These are phyloP conservation scores for Rhytidhysteron rufulum DNA, from an alignment of 2,329 filamentous ascomycete species.

Conservation along the genomic window DNA sequence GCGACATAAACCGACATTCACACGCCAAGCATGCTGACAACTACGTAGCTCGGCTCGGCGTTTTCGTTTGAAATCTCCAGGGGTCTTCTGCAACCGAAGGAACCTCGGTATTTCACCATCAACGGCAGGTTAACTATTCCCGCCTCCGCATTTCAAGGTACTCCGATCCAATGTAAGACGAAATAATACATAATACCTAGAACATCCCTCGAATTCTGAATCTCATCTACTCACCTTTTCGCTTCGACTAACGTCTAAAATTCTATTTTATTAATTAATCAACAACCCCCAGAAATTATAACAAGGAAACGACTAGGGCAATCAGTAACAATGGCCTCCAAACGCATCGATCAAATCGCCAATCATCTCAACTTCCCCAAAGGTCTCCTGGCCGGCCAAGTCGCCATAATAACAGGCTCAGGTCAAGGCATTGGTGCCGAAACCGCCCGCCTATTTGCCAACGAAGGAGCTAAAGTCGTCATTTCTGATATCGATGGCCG, in stretches of 20 bases:
- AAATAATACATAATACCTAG: no score
- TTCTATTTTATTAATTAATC: no score
- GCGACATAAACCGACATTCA: no score
- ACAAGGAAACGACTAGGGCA: not conserved
- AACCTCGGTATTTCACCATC: no score
- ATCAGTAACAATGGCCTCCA: slow-evolving; percentile 24
- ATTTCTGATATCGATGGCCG: slow-evolving; percentile 77
- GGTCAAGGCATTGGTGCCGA: slow-evolving; percentile 89
- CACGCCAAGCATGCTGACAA: no score
- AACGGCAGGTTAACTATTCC: not conserved
- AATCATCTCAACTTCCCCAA: slow-evolving; percentile 78
- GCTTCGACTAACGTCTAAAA: no score
- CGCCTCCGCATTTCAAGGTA: not conserved
- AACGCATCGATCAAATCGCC: slow-evolving; percentile 66
- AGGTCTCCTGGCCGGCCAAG: slow-evolving; percentile 73
- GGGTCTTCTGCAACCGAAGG: no score
- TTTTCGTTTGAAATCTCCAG: no score
- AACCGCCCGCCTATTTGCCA: slow-evolving; percentile 75
- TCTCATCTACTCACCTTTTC: not conserved
- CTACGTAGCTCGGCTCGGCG: no score
- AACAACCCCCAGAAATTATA: not conserved
- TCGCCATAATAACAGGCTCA: slow-evolving; percentile 82
- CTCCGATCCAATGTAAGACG: not conserved
- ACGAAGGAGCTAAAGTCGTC: slow-evolving; percentile 81
- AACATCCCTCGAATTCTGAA: no score